Base-by-base conservation (phyloP, 2,329 filamentous ascomycete genomes). In the Sporothrix euskadiensis region DNA sequence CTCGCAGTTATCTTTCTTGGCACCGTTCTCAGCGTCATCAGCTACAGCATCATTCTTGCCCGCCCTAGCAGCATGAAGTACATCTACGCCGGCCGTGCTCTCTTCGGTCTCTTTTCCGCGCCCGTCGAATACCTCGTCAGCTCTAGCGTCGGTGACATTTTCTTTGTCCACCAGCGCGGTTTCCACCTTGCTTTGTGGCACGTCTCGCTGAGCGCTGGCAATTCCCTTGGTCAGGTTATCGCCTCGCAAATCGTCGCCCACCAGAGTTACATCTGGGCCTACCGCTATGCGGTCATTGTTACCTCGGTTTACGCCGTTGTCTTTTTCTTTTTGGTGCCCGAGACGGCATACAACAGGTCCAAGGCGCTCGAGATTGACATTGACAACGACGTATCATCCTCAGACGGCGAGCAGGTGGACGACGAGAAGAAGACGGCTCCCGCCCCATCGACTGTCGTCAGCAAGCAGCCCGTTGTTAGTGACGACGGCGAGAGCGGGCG, bases 131-230 rank as follows among this genome's bases (percentile, higher is more conserved):
- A 79, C 14, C 78, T 81, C 44, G 78, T 81, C 26, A 78, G 85
- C 0, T 80, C 86, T 9, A 86, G 85, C 1, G 85, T 88, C 57
- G 81, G 85, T 5, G 87, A 88, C 75, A 79, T 88, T 52, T 88
- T 88, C 79, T 88, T 87, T 77, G 79, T 88, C 12, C 86, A 89
- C 74, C 85, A 89, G 77, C 81, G 87, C 72, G 80, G 80, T 10
- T 75, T 78, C 74, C 76, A 78, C 57, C 75, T 78, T 10, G 78
- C 79, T 8, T 73, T 78, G 19, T 78, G 78, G 76, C 76, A 83
- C 32, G 30, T 57, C 39, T 39, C 61, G 16, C 22, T 73, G 35
- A 68, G 59, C 26, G 71, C 47, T 2, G 71, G 71, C 59, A 72
- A 72, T 26, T 63, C 71, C n/a, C 49, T 72, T 4, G 71, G 71